These are phyloP conservation scores for Sisymbrium irio DNA, from an alignment of 345 rosid species.

Conservation along the genomic window DNA sequence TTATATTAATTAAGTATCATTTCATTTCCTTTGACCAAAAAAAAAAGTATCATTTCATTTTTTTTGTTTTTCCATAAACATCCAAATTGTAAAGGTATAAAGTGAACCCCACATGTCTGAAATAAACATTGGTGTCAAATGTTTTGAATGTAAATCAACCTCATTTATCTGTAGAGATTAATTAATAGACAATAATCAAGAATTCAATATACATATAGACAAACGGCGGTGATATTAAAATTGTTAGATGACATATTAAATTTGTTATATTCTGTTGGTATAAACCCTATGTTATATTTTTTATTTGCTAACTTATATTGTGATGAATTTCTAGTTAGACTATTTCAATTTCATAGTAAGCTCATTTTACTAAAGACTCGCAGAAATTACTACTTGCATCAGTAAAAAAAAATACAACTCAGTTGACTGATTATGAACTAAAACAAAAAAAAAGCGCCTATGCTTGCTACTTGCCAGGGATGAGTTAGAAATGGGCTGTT, in stretches of 20 bases:
- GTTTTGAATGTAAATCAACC: not conserved
- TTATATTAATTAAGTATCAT: not conserved
- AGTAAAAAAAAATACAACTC: not conserved
- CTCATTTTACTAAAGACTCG: not conserved
- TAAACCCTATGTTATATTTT: not conserved
- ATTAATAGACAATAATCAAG: conserved; percentile 1
- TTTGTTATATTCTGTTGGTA: not conserved
- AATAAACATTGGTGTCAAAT: not conserved
- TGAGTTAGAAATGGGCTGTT: conserved; percentile 32
- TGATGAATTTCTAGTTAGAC: not conserved
- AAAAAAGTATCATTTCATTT: no score
- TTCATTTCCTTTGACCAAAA: no score
- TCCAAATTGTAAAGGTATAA: conserved; percentile 22
- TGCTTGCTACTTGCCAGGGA: conserved; percentile 15
- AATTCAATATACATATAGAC: not conserved
- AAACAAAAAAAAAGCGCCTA: conserved; percentile 15
- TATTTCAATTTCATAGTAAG: not conserved
- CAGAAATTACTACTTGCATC: not conserved
- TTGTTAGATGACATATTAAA: not conserved
- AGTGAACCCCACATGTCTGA: conserved; percentile 20
- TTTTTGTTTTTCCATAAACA: conserved; percentile 1
- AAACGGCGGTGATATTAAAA: not conserved
- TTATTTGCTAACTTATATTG: not conserved
- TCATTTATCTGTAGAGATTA: not conserved
- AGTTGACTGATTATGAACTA: not conserved